Evolutionary conservation across 192 early-diverging fungal genomes (phyloP).

Genomic region (Jimgerdemannia lactiflua): DNA sequence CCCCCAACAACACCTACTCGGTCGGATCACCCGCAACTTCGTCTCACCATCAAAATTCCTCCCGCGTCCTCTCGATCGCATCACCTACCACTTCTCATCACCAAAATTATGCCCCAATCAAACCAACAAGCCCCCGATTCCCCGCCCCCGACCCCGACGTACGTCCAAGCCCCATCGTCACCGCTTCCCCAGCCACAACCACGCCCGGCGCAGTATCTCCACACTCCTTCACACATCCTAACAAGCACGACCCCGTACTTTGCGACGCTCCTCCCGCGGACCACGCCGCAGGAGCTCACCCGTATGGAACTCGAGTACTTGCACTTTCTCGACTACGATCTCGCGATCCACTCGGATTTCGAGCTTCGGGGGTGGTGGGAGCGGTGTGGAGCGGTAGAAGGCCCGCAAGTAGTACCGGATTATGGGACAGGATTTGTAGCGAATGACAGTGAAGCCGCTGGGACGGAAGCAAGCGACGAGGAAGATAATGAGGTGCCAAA

Average conservation of each 20-base stretch:
- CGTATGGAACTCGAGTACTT: constrained; percentile 53
- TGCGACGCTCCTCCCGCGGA: neutral
- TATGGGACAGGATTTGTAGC: neutral
- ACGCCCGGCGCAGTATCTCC: neutral
- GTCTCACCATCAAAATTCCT: neutral
- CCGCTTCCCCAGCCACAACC: neutral
- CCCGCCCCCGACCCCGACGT: neutral
- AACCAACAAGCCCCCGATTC: neutral
- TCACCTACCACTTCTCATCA: neutral
- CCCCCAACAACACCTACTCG: neutral
- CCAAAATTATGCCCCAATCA: neutral
- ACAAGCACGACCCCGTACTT: neutral
- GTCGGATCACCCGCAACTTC: neutral
- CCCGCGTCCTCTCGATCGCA: no score
- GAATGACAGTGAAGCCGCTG: neutral
- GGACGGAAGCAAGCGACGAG: neutral
- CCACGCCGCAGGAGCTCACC: constrained; percentile 20
- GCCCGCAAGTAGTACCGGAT: neutral
- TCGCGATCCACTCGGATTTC: constrained; percentile 1
- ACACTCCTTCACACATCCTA: neutral
- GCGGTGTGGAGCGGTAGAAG: neutral
- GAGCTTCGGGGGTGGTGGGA: neutral
- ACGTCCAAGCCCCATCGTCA: neutral
- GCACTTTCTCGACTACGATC: constrained; percentile 44
- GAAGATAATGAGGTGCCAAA: neutral